Conservation (phyloP, 1,284 basidiomycete species). For the Mycosarcoma maydis region DNA sequence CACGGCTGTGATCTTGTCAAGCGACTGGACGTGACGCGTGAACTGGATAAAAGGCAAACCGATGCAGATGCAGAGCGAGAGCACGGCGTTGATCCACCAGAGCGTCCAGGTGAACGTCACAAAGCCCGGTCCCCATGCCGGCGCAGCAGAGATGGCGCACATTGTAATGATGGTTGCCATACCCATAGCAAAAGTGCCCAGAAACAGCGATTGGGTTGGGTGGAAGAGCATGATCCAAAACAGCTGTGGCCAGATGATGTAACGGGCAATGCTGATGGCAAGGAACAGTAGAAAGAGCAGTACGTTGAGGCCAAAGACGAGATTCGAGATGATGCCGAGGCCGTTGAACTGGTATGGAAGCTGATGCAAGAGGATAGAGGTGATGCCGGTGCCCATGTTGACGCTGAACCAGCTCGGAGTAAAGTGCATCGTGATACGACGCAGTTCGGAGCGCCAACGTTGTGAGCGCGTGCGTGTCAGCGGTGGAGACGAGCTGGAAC, state of each 20-base stretch:
- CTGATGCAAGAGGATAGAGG: constrained; percentile 69
- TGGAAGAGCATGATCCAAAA: constrained; percentile 73
- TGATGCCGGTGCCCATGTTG: constrained; percentile 70
- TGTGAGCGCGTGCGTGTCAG: constrained; percentile 7
- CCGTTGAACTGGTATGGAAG: constrained; percentile 69
- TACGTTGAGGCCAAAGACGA: constrained; percentile 77
- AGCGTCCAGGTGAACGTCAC: constrained; percentile 74
- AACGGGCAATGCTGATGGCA: constrained; percentile 69
- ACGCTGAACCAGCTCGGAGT: constrained; percentile 57
- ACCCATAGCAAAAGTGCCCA: constrained; percentile 78
- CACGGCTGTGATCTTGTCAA: constrained; percentile 67
- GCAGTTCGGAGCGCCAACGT: constrained; percentile 20
- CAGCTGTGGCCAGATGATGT: constrained; percentile 72
- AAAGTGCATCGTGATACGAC: constrained; percentile 47
- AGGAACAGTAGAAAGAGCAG: constrained; percentile 74
- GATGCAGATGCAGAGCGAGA: constrained; percentile 74
- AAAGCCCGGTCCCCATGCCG: constrained; percentile 71
- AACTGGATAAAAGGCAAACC: constrained; percentile 77
- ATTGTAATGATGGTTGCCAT: constrained; percentile 74
- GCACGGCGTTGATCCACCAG: constrained; percentile 78
- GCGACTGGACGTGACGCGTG: constrained; percentile 73
- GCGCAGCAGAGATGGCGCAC: constrained; percentile 69
- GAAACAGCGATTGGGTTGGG: constrained; percentile 75
- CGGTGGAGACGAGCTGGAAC: background rate
- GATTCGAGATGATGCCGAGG: constrained; percentile 66